Evolutionary conservation across 2,329 filamentous ascomycete genomes (phyloP), one percentile per base, ranked within the genome.

Genomic region (Pyrenophora teres): DNA sequence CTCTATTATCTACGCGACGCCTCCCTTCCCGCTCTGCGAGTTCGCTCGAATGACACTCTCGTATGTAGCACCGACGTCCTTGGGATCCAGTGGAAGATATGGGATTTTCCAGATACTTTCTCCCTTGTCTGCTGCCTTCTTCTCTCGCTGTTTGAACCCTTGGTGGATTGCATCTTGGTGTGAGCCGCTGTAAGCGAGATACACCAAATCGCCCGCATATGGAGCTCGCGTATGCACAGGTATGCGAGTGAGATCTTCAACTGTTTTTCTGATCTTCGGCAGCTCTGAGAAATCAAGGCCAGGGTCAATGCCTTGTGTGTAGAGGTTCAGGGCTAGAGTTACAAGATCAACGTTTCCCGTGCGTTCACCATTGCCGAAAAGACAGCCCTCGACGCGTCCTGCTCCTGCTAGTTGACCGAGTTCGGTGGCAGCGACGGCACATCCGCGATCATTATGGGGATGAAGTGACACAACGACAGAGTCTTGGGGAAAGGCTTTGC

Each of bases 91-190:
- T 10, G 93, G 93, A 42, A 97, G 87, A 71, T 97, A 97, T 0
- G 93, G 93, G 32, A 97, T 82, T 63, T 89, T 79, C 93, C 93
- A 97, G 35, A 77, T 79, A 67, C 87, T 84, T 49, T 92, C 7
- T 25, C 23, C 85, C 68, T 82, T 78, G 5, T 75, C 78, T 39
- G 81, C 79, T 46, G 80, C 82, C 0, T 81, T 75, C 39, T 80
- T 75, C 69, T 92, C 82, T 52, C 93, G 87, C 33, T 80, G 69
- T 70, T 89, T 83, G 79, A 94, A 92, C n/a, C 80, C 80, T 80
- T 97, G 97, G 77, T 95, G 95, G 80, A 97, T 96, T 45, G 93
- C 93, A 70, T 97, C 92, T 76, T 97, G 92, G 74, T 97, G 93
- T 19, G 87, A 91, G 46, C 93, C 92, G 60, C 87, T 91, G 77